phyloP scores from a whole-genome alignment of 208 protist genomes.

The Angomonas ambiguus region DNA sequence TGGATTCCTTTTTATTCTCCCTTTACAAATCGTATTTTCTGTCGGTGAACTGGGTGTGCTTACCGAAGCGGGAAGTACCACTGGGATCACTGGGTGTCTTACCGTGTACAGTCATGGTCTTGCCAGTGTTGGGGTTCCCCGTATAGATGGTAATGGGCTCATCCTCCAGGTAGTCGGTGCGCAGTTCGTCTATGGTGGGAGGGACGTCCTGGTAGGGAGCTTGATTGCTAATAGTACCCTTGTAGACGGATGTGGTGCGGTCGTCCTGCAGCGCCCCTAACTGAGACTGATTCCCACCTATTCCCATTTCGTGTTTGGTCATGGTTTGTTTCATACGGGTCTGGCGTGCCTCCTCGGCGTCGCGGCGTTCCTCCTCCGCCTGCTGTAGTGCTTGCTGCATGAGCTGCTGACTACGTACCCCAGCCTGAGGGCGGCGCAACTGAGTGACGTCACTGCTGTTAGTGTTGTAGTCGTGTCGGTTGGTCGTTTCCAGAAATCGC shows the following conservation, averaged over 20 bases:
- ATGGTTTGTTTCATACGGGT: conserved; percentile 13
- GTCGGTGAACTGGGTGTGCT: conserved; percentile 81
- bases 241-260: conserved; percentile 31
- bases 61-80: conserved; percentile 54
- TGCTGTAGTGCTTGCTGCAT: conserved; percentile 49
- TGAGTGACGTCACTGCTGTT: conserved; percentile 43
- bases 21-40: conserved; percentile 50
- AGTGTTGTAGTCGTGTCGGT: conserved; percentile 66
- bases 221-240: conserved; percentile 35
- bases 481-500: conserved; percentile 52
- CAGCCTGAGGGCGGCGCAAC: conserved; percentile 50
- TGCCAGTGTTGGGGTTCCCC: conserved; percentile 68
- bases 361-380: conserved; percentile 37
- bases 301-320: conserved; percentile 6
- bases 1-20: not conserved
- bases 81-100: conserved; percentile 71
- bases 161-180: conserved; percentile 65
- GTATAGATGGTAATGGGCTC: conserved; percentile 85
- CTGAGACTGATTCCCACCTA: conserved; percentile 19
- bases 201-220: not conserved
- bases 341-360: conserved; percentile 14
- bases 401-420: conserved; percentile 62
- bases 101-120: conserved; percentile 82
- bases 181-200: conserved; percentile 37
- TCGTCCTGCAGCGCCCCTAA: conserved; percentile 11